A percentile compares a stretch with the other conserved stretches of the same genome.
phyloP scores from a whole-genome alignment of 139 green algal genomes.

The Limnomonas spitsbergensis region DNA sequence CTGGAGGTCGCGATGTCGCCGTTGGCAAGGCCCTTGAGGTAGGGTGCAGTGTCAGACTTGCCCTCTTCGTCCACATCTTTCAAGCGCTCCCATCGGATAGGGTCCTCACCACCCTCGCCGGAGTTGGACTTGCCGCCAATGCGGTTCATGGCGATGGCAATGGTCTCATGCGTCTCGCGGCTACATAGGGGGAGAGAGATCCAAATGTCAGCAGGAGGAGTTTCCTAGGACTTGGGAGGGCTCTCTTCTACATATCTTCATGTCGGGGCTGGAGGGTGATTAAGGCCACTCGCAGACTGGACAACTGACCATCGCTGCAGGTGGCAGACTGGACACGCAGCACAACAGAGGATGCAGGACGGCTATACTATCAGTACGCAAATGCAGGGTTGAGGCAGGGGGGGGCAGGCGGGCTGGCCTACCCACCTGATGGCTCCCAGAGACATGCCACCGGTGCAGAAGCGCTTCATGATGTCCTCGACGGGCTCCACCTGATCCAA shows the following conservation, averaged over 20 bases:
- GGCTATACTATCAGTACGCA: too few species aligned
- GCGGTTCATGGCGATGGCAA: slow-evolving; percentile 98
- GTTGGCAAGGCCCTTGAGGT: slow-evolving; percentile 89
- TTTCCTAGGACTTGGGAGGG: too few species aligned
- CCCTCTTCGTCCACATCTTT: slow-evolving; percentile 75
- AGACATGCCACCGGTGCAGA: slow-evolving; percentile 99
- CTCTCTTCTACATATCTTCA: too few species aligned
- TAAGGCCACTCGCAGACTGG: too few species aligned
- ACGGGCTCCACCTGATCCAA: slow-evolving; percentile 69
- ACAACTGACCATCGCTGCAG: neutral
- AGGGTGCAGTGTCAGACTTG: slow-evolving; percentile 70
- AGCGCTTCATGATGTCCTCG: slow-evolving; percentile 86
- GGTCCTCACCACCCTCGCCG: slow-evolving; percentile 94
- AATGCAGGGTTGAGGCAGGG: too few species aligned
- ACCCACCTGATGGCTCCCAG: slow-evolving; percentile 85
- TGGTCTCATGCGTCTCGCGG: slow-evolving; percentile 96
- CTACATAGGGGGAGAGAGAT: slow-evolving; percentile 22
- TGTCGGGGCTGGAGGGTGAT: too few species aligned
- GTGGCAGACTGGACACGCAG: too few species aligned
- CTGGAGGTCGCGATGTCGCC: slow-evolving; percentile 89
- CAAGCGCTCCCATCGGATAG: slow-evolving; percentile 73
- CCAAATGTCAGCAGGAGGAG: neutral
- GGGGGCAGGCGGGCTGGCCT: too few species aligned
- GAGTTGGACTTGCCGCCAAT: slow-evolving; percentile 95
- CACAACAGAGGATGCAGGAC: too few species aligned